A percentile compares a stretch with the other conserved stretches of the same genome.
These are phyloP conservation scores for Blastobotrys illinoisensis DNA, from an alignment of 1,139 yeast genomes.

Conservation along the genomic window DNA sequence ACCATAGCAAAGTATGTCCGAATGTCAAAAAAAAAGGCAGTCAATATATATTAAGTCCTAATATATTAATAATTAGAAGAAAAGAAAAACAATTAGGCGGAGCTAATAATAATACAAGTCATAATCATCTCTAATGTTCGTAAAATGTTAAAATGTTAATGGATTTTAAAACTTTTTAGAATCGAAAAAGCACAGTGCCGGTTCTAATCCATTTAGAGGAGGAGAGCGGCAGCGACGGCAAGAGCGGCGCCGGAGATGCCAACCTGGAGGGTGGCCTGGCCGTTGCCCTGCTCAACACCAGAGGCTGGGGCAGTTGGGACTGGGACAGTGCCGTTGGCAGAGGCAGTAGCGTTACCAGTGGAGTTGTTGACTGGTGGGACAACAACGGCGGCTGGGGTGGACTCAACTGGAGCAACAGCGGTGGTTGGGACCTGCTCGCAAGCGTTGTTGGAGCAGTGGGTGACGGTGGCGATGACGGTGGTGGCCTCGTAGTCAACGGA, in stretches of 20 bases:
- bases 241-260: not conserved
- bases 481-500: not conserved
- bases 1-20: too few species aligned
- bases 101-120: not conserved
- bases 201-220: not conserved
- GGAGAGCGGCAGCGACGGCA: not conserved
- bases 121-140: not conserved
- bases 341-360: not conserved
- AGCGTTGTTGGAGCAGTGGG: not conserved
- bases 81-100: not conserved
- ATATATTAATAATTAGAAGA: not conserved
- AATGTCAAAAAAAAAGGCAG: not conserved
- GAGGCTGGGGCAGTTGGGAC: not conserved
- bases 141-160: not conserved
- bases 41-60: not conserved
- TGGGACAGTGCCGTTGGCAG: not conserved
- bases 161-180: not conserved
- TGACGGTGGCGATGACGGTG: not conserved
- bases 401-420: not conserved
- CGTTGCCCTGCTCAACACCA: slow-evolving; percentile 1
- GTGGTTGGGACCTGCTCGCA: not conserved
- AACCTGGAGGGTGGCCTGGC: not conserved
- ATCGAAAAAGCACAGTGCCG: not conserved
- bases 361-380: not conserved
- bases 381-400: not conserved